Evolutionary conservation across 176 grass and related monocot species (phyloP).

Genomic region (Melocanna baccifera): DNA sequence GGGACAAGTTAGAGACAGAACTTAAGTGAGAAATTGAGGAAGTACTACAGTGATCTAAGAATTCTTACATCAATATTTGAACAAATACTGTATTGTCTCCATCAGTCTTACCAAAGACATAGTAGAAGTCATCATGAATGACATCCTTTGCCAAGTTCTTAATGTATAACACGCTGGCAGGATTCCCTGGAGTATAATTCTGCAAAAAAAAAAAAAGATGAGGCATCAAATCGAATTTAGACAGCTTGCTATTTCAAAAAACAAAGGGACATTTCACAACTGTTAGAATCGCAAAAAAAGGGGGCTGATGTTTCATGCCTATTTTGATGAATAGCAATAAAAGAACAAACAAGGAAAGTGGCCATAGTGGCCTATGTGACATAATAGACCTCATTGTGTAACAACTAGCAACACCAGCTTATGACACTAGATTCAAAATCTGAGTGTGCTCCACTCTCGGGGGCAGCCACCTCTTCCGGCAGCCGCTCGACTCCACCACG

Average conservation of each 20-base stretch:
- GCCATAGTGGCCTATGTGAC: not conserved
- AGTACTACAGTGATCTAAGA: not conserved
- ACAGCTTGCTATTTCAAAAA: not conserved
- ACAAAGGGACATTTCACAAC: not conserved
- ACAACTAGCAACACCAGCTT: conserved; percentile 4
- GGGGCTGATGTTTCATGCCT: not conserved
- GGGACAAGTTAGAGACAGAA: not conserved
- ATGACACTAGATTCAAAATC: not conserved
- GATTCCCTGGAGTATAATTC: conserved; percentile 89
- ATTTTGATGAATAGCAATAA: not conserved
- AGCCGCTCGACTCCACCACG: no score
- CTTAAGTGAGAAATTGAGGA: not conserved
- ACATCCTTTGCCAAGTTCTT: conserved; percentile 97
- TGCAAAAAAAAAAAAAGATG: not conserved
- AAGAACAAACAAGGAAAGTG: not conserved
- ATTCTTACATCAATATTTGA: conserved; percentile 1
- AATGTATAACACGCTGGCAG: conserved; percentile 79
- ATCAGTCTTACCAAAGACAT: conserved; percentile 67
- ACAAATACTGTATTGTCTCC: conserved; percentile 16
- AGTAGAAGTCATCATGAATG: conserved; percentile 82
- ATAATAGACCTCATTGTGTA: not conserved
- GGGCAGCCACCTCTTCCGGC: no score
- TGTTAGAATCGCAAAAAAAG: not conserved
- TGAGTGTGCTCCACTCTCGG: no score
- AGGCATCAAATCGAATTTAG: conserved; percentile 2